A percentile compares a stretch with the other conserved stretches of the same genome.
Conservation (phyloP, 108 stramenopile species). For the Parietichytrium sp. region DNA sequence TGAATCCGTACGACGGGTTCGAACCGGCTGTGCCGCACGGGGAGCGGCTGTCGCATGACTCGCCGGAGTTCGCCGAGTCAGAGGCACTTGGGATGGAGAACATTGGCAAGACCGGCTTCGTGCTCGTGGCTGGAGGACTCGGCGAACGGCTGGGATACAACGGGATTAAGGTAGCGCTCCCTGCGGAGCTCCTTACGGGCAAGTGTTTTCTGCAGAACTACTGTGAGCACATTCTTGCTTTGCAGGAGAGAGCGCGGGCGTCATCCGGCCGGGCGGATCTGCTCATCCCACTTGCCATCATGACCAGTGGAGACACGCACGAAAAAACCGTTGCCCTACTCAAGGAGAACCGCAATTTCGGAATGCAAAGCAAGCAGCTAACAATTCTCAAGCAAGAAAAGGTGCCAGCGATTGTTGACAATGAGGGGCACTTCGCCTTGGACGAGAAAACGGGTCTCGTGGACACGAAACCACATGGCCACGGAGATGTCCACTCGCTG, state of each 20-base stretch:
- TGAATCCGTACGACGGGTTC: constrained; percentile 88
- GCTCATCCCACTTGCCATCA: constrained; percentile 89
- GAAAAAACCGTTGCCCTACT: constrained; percentile 80
- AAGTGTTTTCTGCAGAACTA: constrained; percentile 85
- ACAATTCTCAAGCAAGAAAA: constrained; percentile 92
- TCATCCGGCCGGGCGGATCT: constrained; percentile 64
- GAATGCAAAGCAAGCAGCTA: constrained; percentile 79
- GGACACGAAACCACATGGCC: constrained; percentile 98
- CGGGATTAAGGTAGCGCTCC: constrained; percentile 88
- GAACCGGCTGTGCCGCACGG: constrained; percentile 71
- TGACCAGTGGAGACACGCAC: constrained; percentile 96
- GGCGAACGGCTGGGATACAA: constrained; percentile 91
- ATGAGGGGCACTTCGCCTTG: constrained; percentile 72
- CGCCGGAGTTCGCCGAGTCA: constrained; percentile 45
- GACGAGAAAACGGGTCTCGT: too few species aligned
- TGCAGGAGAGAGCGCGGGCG: constrained; percentile 74
- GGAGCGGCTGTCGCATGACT: neutral
- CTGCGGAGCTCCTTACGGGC: constrained; percentile 80
- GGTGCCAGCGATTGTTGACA: constrained; percentile 84
- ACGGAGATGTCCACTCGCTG: constrained; percentile 95
- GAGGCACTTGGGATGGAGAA: constrained; percentile 40
- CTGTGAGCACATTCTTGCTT: constrained; percentile 80
- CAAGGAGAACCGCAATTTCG: constrained; percentile 80
- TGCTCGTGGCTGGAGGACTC: constrained; percentile 77
- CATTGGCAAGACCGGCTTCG: constrained; percentile 43